phyloP scores from a whole-genome alignment of 441 rosid genomes.

The Jatropha podagrica region DNA sequence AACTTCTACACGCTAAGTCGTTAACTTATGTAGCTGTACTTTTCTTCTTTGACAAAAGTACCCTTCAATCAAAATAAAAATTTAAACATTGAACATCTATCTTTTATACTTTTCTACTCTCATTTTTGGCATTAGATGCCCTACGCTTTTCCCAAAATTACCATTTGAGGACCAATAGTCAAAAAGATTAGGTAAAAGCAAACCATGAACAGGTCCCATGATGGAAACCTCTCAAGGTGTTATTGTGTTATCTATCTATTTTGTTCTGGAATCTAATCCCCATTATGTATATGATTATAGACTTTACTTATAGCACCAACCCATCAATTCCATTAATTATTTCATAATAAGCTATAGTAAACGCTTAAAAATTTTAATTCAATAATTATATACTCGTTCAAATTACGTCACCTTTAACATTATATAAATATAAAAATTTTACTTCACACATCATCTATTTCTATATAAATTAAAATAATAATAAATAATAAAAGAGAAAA shows the following conservation, averaged over 20 bases:
- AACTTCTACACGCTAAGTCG: conserved; percentile 47
- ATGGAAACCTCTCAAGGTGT: conserved; percentile 44
- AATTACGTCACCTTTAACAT: background rate
- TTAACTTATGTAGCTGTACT: conserved; percentile 25
- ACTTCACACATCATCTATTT: background rate
- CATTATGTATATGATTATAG: conserved; percentile 5
- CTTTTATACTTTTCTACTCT: background rate
- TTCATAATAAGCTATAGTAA: background rate
- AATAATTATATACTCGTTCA: no score
- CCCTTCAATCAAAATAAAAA: conserved; percentile 31
- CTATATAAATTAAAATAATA: background rate
- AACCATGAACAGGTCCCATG: conserved; percentile 26
- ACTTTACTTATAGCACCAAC: conserved; percentile 4
- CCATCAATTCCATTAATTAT: background rate
- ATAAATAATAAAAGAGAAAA: background rate
- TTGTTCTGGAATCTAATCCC: conserved; percentile 27
- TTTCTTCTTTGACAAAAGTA: conserved; percentile 30
- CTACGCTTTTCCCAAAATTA: conserved; percentile 25
- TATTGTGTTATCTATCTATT: conserved; percentile 32
- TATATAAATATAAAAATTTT: background rate
- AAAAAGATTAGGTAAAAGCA: conserved; percentile 19
- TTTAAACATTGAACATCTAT: background rate
- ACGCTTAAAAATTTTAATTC: background rate
- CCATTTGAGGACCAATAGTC: conserved; percentile 24
- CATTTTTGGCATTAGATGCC: conserved; percentile 28